Evolutionary conservation across 345 rosid species (phyloP).

Genomic region (Eucalyptus tenuipes): DNA sequence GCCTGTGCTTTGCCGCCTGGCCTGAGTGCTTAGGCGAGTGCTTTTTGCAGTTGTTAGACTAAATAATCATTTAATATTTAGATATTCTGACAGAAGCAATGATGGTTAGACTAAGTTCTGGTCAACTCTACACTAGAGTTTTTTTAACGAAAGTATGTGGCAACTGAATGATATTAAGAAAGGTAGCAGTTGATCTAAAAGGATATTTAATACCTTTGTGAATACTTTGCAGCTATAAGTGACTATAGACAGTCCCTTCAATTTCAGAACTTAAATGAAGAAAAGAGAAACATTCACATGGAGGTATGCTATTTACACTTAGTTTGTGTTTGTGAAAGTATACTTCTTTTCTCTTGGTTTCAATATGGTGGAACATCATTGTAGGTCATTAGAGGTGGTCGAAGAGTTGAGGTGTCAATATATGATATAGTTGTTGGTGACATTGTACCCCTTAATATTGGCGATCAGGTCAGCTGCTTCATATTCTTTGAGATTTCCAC

Average conservation of each 20-base stretch:
- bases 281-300: conserved; percentile 87
- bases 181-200: background rate
- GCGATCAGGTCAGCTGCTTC: conserved; percentile 69
- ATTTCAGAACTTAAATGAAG: conserved; percentile 88
- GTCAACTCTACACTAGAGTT: background rate
- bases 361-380: background rate
- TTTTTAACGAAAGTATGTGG: background rate
- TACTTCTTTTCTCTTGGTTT: background rate
- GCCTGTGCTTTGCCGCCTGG: background rate
- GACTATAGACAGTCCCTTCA: conserved; percentile 97
- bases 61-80: background rate
- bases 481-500: background rate
- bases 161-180: background rate
- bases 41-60: background rate
- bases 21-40: background rate
- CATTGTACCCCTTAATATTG: conserved; percentile 85
- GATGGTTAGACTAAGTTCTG: background rate
- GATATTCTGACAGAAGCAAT: background rate
- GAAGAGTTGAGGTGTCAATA: conserved; percentile 71
- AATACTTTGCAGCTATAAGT: conserved; percentile 60
- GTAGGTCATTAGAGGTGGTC: conserved; percentile 80
- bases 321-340: background rate
- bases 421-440: conserved; percentile 98
- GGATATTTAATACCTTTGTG: background rate
- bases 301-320: conserved; percentile 36